phyloP scores from a whole-genome alignment of 2,329 filamentous ascomycete species.

The Dactylellina sp. region DNA sequence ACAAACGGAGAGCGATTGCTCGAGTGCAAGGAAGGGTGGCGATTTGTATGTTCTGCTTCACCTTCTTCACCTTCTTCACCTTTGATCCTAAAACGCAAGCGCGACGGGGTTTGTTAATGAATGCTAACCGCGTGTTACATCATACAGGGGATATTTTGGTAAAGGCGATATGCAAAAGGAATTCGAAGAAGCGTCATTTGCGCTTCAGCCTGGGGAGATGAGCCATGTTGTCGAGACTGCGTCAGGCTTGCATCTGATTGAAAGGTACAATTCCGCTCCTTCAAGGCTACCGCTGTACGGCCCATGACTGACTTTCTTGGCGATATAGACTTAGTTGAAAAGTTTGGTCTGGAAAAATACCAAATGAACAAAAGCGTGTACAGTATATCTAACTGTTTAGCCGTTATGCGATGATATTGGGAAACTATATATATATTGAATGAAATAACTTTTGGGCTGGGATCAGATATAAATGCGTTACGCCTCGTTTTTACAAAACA shows the following conservation, averaged over 20 bases:
- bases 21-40: constrained; percentile 90
- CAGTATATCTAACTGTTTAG: background rate
- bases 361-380: constrained; percentile 15
- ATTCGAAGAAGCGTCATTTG: constrained; percentile 96
- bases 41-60: constrained; percentile 73
- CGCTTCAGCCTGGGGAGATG: constrained; percentile 85
- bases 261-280: constrained; percentile 74
- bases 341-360: background rate
- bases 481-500: too few relatives aligned
- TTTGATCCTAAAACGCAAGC: background rate
- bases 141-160: constrained; percentile 82
- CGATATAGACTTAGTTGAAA: background rate
- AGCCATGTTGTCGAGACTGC: constrained; percentile 90
- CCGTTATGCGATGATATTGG: background rate
- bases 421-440: background rate
- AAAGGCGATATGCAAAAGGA: constrained; percentile 98
- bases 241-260: constrained; percentile 93
- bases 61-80: background rate
- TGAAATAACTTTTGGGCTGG: too few relatives aligned
- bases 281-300: too few relatives aligned
- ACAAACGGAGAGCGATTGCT: constrained; percentile 90
- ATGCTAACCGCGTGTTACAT: constrained; percentile 4
- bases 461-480: too few relatives aligned
- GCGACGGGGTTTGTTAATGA: too few relatives aligned
- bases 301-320: too few relatives aligned